phyloP scores from a whole-genome alignment of 2,329 filamentous ascomycete species.

The Nemania bipapillata region DNA sequence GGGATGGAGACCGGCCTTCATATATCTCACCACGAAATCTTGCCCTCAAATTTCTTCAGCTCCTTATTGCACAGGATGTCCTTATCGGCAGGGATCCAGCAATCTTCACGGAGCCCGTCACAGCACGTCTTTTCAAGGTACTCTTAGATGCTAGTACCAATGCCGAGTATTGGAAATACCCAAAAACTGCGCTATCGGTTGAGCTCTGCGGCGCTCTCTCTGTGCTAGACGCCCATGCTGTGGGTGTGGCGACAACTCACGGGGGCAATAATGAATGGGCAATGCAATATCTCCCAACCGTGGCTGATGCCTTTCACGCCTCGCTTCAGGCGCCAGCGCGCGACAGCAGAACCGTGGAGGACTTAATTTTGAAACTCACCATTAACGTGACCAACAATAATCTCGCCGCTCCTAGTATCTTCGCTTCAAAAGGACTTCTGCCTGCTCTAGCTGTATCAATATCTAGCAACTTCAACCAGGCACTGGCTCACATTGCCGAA shows the following conservation, averaged over 20 bases:
- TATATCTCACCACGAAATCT: conserved; percentile 71
- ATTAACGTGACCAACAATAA: conserved; percentile 90
- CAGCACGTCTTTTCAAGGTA: conserved; percentile 61
- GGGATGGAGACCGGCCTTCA: conserved; percentile 64
- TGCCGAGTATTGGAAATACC: conserved; percentile 53
- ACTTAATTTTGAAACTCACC: conserved; percentile 73
- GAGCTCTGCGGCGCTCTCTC: conserved; percentile 59
- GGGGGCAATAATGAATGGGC: conserved; percentile 59
- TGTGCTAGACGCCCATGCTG: conserved; percentile 65
- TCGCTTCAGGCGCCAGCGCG: conserved; percentile 53
- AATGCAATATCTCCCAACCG: conserved; percentile 61
- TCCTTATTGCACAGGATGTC: conserved; percentile 64
- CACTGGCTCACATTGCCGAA: conserved; percentile 61
- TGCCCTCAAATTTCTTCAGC: conserved; percentile 71
- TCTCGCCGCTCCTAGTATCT: conserved; percentile 72
- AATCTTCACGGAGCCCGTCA: conserved; percentile 62
- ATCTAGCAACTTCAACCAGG: conserved; percentile 61
- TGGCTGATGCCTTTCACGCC: conserved; percentile 61
- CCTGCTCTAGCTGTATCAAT: conserved; percentile 61
- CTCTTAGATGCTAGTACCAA: conserved; percentile 53
- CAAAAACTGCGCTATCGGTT: conserved; percentile 49
- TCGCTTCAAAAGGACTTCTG: conserved; percentile 70
- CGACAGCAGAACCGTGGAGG: conserved; percentile 56
- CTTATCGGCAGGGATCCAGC: conserved; percentile 60
- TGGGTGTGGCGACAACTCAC: conserved; percentile 59